A percentile compares a stretch with the other conserved stretches of the same genome.
phyloP scores from a whole-genome alignment of 2,329 filamentous ascomycete species.

The Fusarium gaditjirri region DNA sequence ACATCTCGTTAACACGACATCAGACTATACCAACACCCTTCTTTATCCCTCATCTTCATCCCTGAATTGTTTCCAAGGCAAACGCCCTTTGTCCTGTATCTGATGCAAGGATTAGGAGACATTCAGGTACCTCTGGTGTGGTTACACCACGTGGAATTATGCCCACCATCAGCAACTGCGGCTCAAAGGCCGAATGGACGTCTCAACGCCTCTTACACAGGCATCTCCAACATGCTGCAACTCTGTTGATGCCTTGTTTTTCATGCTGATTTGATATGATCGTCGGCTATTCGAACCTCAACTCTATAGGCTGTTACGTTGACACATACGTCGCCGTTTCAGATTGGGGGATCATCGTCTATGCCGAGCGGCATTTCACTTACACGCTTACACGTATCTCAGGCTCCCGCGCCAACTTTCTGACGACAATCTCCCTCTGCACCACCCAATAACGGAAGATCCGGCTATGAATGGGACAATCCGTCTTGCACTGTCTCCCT shows the following conservation, averaged over 20 bases:
- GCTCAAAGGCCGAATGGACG: conserved; percentile 38
- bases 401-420: conserved; percentile 9
- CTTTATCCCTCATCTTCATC: not conserved
- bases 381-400: conserved; percentile 38
- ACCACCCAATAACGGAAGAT: conserved; percentile 25
- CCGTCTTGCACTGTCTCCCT: conserved; percentile 23
- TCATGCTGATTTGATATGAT: conserved; percentile 16
- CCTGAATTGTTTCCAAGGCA: not conserved
- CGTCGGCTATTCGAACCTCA: not conserved
- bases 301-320: conserved; percentile 36
- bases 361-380: conserved; percentile 31
- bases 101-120: conserved; percentile 10
- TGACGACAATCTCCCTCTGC: conserved; percentile 28
- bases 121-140: conserved; percentile 21
- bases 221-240: conserved; percentile 6
- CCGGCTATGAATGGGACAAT: conserved; percentile 20
- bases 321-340: conserved; percentile 37
- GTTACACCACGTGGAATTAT: conserved; percentile 45
- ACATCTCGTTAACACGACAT: conserved; percentile 6
- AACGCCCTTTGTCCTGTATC: conserved; percentile 13
- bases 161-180: conserved; percentile 27
- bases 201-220: conserved; percentile 21
- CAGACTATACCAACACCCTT: conserved; percentile 18
- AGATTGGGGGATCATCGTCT: conserved; percentile 19
- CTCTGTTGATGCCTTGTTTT: conserved; percentile 13